Conservation (phyloP, 140 eudicot species). For the Ambrosia hybrid region DNA sequence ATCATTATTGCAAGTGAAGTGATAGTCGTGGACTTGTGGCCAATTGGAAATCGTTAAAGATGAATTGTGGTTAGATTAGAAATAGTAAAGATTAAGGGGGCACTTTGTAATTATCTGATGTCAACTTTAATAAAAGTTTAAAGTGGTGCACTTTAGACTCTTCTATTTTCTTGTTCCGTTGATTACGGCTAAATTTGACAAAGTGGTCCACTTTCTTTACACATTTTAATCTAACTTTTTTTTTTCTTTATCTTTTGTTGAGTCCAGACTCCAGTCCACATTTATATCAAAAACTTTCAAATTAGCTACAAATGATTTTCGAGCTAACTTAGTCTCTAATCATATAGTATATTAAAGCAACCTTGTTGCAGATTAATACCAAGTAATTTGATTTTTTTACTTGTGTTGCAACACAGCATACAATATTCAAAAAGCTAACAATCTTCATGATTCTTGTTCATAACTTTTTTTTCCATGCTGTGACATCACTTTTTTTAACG, state of each 20-base stretch:
- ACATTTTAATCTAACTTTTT: not conserved
- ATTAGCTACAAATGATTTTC: not conserved
- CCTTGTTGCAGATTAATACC: not conserved
- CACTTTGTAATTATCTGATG: not conserved
- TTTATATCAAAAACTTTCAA: not conserved
- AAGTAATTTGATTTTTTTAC: not conserved
- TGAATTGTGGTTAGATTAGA: not conserved
- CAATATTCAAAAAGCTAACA: too few species aligned
- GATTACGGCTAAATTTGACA: slow-evolving; percentile 18
- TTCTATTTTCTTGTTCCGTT: slow-evolving; percentile 7
- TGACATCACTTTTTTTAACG: too few species aligned
- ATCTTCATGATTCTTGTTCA: too few species aligned
- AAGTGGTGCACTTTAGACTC: slow-evolving; percentile 8
- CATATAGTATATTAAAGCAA: not conserved
- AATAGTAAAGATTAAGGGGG: not conserved
- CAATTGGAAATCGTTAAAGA: too few species aligned
- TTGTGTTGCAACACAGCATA: too few species aligned
- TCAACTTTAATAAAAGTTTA: slow-evolving; percentile 13
- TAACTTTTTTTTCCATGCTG: too few species aligned
- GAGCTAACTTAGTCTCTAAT: not conserved
- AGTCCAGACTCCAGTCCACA: not conserved
- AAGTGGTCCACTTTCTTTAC: slow-evolving; percentile 13
- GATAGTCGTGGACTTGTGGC: too few species aligned
- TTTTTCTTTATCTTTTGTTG: not conserved
- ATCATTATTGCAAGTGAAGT: too few species aligned